Percentiles rank a stretch among this genome's conserved stretches.
Conservation (phyloP, 2,329 filamentous ascomycete genomes). For the Epichloe amarillans region DNA sequence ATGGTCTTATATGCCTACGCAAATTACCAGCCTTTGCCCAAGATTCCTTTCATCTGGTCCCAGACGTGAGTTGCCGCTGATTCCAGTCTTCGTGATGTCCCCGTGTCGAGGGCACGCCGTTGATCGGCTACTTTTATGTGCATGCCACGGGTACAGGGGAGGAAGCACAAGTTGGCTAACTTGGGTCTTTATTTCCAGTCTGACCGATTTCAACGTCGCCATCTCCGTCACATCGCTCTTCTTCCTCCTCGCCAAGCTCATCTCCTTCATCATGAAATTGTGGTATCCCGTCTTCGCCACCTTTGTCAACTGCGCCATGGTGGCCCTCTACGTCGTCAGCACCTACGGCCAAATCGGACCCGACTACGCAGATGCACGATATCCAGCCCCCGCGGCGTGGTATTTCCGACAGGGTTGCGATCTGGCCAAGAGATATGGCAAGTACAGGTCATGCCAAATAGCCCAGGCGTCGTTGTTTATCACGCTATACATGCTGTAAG, state of each 20-base stretch:
- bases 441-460: slow-evolving; percentile 48
- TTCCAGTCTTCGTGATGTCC: not conserved
- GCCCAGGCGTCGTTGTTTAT: slow-evolving; percentile 55
- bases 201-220: slow-evolving; percentile 64
- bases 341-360: slow-evolving; percentile 59
- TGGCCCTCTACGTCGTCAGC: slow-evolving; percentile 51
- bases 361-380: slow-evolving; percentile 53
- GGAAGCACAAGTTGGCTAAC: not conserved
- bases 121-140: not conserved
- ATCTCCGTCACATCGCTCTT: slow-evolving; percentile 67
- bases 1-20: slow-evolving; percentile 60
- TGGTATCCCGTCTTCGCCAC: slow-evolving; percentile 54
- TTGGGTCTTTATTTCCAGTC: slow-evolving; percentile 26
- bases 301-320: slow-evolving; percentile 41
- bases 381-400: slow-evolving; percentile 54
- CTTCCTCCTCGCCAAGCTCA: slow-evolving; percentile 56
- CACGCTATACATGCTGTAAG: slow-evolving; percentile 56
- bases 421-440: slow-evolving; percentile 39
- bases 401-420: slow-evolving; percentile 60
- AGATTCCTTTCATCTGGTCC: slow-evolving; percentile 60
- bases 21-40: slow-evolving; percentile 51
- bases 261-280: slow-evolving; percentile 56
- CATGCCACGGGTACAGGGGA: not conserved
- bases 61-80: slow-evolving; percentile 41
- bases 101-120: not conserved